Base-by-base conservation (phyloP, 805 yeast genomes). In the Candida nanaspora region DNA sequence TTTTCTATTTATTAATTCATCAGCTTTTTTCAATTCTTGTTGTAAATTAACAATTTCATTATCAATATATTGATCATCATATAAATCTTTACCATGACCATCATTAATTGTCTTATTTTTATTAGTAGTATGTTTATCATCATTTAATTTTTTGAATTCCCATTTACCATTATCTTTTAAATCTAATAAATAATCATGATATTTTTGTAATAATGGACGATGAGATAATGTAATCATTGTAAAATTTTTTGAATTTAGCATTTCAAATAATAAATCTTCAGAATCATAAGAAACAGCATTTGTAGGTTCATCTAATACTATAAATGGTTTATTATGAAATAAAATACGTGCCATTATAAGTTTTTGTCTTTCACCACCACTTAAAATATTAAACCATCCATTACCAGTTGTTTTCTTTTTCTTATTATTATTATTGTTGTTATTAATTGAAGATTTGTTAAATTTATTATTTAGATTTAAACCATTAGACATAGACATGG, bases 361-460 rank as follows among this genome's bases (percentile, higher is more conserved):
- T 56, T 95, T 77, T 66, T 88, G 97, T 62, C 86, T 82, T 59
- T 88, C 97, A 42, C 97, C 97, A n/a, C 97, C 97, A 61, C 93
- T 82, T 48, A 88, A 72, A n/a, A 88, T 82, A 56, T 84, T 94
- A 53, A 81, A 81, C 96, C 96, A 88, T 41, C 56, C 47, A 21
- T 39, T 39, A 38, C 35, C 42, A 10, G 38, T 42, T 11, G 42
- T 6, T 18, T 20, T 19, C 14, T 23, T 36, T 6, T 28, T 33
- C 8, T 18, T 30, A 22, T 3, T 2, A n/a, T 5, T 16, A 14
- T 14, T 28, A 9, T 28, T 14, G 4, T 58, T 64, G 37, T 52
- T 47, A 11, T 8, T 31, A 6, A 29, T 29, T 9, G 28, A 13
- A 5, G 36, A 14, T n/a, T n/a, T n/a, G n/a, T n/a, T n/a, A n/a